Conservation (phyloP, 257 asterid genomes). For the Lavandula angustifolia region DNA sequence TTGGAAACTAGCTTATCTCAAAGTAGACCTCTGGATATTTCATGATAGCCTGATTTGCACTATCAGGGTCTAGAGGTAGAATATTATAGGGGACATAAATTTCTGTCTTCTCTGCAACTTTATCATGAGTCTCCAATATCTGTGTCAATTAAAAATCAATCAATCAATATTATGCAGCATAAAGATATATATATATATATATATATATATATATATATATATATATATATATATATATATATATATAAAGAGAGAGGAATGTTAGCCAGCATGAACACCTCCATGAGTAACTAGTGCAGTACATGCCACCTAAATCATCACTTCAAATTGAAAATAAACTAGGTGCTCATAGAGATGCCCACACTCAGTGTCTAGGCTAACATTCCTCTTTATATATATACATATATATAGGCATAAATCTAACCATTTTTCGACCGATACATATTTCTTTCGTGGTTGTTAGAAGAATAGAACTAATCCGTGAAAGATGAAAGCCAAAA, state of each 20-base stretch:
- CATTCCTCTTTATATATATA: too few species aligned
- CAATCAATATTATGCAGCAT: slow-evolving; percentile 17
- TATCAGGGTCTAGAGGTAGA: slow-evolving; percentile 97
- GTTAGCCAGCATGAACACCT: slow-evolving; percentile 7
- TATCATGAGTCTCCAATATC: slow-evolving; percentile 93
- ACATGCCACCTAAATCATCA: too few species aligned
- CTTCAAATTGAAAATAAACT: too few species aligned
- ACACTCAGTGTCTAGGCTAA: too few species aligned
- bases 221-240: too few species aligned
- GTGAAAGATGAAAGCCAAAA: neutral
- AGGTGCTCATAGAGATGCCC: too few species aligned
- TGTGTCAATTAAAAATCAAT: slow-evolving; percentile 31
- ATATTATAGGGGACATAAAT: slow-evolving; percentile 92
- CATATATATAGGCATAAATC: neutral
- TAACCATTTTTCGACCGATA: neutral
- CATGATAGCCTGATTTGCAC: slow-evolving; percentile 97
- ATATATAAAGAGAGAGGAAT: neutral
- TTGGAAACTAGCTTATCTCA: slow-evolving; percentile 22
- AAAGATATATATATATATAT: too few species aligned
- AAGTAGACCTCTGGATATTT: slow-evolving; percentile 87
- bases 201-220: too few species aligned
- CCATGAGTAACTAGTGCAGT: too few species aligned
- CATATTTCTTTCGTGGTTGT: neutral
- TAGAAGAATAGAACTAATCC: neutral
- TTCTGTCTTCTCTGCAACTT: slow-evolving; percentile 97